Evolutionary conservation across 331 rosid genomes (phyloP).

Genomic region (Phaseolus coccineus): DNA sequence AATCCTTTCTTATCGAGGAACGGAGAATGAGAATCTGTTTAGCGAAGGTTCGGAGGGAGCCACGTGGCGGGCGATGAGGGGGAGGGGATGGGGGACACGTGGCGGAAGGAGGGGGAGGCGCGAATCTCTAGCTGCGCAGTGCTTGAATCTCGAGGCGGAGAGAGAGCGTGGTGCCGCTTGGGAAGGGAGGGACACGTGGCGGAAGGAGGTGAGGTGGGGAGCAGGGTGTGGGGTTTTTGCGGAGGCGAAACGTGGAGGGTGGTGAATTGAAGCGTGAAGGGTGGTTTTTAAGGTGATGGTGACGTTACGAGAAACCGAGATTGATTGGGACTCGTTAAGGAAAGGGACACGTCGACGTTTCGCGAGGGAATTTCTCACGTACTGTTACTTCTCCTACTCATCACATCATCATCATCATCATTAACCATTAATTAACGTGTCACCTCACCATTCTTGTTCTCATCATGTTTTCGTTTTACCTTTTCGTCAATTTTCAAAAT

Average conservation of each 20-base stretch:
- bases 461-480: too few species aligned
- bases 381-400: not conserved
- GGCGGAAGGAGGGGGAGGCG: not conserved
- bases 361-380: not conserved
- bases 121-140: not conserved
- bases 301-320: not conserved
- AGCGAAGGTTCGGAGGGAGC: slow-evolving; percentile 13
- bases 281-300: slow-evolving; percentile 5
- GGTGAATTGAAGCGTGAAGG: not conserved
- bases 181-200: slow-evolving; percentile 6
- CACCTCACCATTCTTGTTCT: not conserved
- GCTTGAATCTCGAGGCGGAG: slow-evolving; percentile 17
- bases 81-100: slow-evolving; percentile 37
- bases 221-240: not conserved
- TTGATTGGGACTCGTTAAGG: not conserved
- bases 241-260: slow-evolving; percentile 23
- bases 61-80: slow-evolving; percentile 31
- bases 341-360: slow-evolving; percentile 26
- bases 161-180: not conserved
- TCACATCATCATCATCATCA: not conserved
- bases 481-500: too few species aligned
- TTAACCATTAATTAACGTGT: too few species aligned
- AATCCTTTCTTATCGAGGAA: slow-evolving; percentile 39
- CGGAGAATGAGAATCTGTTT: slow-evolving; percentile 40
- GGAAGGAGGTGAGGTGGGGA: not conserved